Evolutionary conservation across 345 rosid genomes (phyloP), one percentile per base, ranked within the genome.

Genomic region (Eucalyptus sp.): DNA sequence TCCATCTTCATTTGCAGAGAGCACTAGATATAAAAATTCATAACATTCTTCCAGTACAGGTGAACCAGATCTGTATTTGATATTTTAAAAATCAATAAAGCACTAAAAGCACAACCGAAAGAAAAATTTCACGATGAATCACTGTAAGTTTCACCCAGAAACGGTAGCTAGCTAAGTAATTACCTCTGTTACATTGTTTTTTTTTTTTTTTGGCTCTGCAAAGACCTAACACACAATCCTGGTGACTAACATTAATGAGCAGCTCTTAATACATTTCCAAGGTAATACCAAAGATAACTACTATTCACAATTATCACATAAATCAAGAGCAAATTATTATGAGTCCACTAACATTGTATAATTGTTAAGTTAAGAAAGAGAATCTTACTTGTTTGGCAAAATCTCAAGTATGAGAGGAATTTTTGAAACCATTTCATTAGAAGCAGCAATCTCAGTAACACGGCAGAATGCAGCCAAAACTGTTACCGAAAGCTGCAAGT

Each of bases 381-480:
- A 86, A 89, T 20, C 94, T 89, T 91, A 96, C 97, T 90, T 89
- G 86, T 90, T 91, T 4, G 96, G 92, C 94, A 94, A 85, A 41
- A 92, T 86, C 91, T 96, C 96, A 88, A 97, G 92, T 79, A 96
- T 89, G 81, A 92, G 87, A 0, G 99, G 97, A 90, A 97, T 91
- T 92, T 94, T 96, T 4, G 93, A 94, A 79, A 95, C 91, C 97
- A 96, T 96, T 13, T 95, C 96, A 89, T 89, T 86, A 3, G 97
- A 96, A 90, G 96, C 92, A 90, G 99, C 97, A 86, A 97, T 93
- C 89, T 94, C 97, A 4, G 93, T 94, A 81, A 96, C 93, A 60
- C 95, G 96, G 92, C 97, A 96, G 86, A 96, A 94, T 14, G 96
- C 96, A 89, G 98, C 96, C 81, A 97, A 95, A 92, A 97, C 93